Conservation (phyloP, 108 stramenopile species). For the Poteriospumella lacustris region DNA sequence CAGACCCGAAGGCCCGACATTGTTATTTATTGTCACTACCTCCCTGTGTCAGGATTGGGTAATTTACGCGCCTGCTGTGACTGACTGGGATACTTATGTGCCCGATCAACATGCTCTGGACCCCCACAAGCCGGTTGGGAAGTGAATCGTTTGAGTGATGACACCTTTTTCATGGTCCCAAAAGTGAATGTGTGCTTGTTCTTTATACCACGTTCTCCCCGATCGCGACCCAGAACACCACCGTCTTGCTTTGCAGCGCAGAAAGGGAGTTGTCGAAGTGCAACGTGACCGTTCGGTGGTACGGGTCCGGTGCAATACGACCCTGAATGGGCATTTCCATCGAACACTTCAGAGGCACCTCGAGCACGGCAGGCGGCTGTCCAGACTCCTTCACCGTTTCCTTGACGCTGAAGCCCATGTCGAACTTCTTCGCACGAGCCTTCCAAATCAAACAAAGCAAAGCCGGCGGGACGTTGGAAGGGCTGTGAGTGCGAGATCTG, state of each 20-base stretch:
- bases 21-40: constrained; percentile 96
- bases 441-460: background rate
- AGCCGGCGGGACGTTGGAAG: background rate
- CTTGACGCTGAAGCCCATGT: background rate
- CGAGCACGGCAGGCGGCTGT: background rate
- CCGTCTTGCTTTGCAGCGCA: background rate
- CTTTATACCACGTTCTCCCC: constrained; percentile 13
- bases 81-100: too few relatives aligned
- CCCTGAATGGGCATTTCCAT: background rate
- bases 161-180: too few relatives aligned
- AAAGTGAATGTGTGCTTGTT: too few relatives aligned
- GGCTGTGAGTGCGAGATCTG: too few relatives aligned
- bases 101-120: too few relatives aligned
- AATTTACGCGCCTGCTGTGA: constrained; percentile 95
- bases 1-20: constrained; percentile 86
- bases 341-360: background rate
- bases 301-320: background rate
- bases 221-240: background rate
- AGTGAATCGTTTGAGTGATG: too few relatives aligned
- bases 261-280: constrained; percentile 11
- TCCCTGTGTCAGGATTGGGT: constrained; percentile 94
- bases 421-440: background rate
- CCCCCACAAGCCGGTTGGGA: too few relatives aligned
- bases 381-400: background rate
- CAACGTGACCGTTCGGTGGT: background rate